Evolutionary conservation across 768 basidiomycete genomes (phyloP).

Genomic region (Grammothele lineata): DNA sequence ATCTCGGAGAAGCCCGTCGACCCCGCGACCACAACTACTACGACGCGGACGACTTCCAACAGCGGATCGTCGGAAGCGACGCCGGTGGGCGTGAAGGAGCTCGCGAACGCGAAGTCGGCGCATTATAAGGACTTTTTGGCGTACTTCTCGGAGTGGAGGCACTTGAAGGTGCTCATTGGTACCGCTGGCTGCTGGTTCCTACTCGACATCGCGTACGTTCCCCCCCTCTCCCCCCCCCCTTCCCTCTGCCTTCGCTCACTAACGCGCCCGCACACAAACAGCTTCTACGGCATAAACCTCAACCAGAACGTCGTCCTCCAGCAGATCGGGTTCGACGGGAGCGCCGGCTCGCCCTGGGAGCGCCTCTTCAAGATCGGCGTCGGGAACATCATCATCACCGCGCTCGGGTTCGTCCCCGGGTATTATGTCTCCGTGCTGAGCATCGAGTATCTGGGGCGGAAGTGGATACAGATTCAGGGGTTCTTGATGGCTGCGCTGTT

Average conservation of each 20-base stretch:
- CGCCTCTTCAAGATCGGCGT: slow-evolving; percentile 63
- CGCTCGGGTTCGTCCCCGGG: slow-evolving; percentile 74
- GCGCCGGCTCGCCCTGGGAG: slow-evolving; percentile 52
- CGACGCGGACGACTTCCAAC: too few relatives aligned
- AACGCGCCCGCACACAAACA: slow-evolving; percentile 18
- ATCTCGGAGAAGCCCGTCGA: slow-evolving; percentile 20
- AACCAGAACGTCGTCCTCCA: slow-evolving; percentile 78
- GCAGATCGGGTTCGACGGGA: slow-evolving; percentile 65
- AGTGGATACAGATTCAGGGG: slow-evolving; percentile 72
- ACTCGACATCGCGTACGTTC: slow-evolving; percentile 66
- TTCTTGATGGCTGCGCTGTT: slow-evolving; percentile 70
- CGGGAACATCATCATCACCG: slow-evolving; percentile 69
- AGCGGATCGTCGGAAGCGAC: too few relatives aligned
- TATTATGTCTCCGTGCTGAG: slow-evolving; percentile 68
- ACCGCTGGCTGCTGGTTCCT: slow-evolving; percentile 73
- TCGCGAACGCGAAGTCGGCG: slow-evolving; percentile 39
- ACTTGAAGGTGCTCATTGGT: slow-evolving; percentile 62
- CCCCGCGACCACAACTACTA: slow-evolving; percentile 13
- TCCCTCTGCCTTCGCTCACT: neutral
- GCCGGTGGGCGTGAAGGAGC: too few relatives aligned
- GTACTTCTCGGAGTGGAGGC: slow-evolving; percentile 74
- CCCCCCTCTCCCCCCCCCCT: slow-evolving; percentile 3
- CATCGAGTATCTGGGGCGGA: slow-evolving; percentile 71
- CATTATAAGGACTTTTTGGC: slow-evolving; percentile 55
- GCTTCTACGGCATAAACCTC: slow-evolving; percentile 73